Percentiles rank a stretch among this genome's conserved stretches.
phyloP scores from a whole-genome alignment of 1,139 yeast genomes.

The Nakaseomyces delphensis region DNA sequence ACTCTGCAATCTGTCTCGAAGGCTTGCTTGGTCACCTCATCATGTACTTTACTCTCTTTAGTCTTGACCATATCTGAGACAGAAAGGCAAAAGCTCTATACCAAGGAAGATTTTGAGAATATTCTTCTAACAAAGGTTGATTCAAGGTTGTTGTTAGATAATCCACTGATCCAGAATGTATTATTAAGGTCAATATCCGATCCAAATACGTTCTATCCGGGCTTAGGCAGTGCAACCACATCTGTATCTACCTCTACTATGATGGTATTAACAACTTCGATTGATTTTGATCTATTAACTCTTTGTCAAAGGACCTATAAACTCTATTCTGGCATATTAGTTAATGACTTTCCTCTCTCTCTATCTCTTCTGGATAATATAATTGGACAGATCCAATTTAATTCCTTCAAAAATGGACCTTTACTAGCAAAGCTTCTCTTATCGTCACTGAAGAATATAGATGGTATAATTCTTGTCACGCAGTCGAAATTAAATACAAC shows the following conservation, averaged over 20 bases:
- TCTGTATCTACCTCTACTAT: slow-evolving; percentile 34
- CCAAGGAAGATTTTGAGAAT: slow-evolving; percentile 29
- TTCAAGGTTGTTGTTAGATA: slow-evolving; percentile 36
- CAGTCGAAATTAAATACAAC: slow-evolving; percentile 13
- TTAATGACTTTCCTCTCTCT: slow-evolving; percentile 36
- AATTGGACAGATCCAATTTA: slow-evolving; percentile 34
- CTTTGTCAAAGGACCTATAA: slow-evolving; percentile 46
- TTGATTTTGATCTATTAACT: slow-evolving; percentile 49
- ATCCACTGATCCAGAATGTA: slow-evolving; percentile 32
- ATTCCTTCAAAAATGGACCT: slow-evolving; percentile 36
- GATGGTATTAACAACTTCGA: slow-evolving; percentile 39
- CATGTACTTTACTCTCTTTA: slow-evolving; percentile 28
- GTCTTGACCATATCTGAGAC: slow-evolving; percentile 25
- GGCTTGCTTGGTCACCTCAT: slow-evolving; percentile 30
- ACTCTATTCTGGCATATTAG: slow-evolving; percentile 33
- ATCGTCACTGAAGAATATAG: slow-evolving; percentile 38
- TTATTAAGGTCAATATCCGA: slow-evolving; percentile 35
- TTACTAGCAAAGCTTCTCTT: slow-evolving; percentile 37
- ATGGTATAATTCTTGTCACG: slow-evolving; percentile 35
- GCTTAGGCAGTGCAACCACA: slow-evolving; percentile 24
- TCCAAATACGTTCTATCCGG: slow-evolving; percentile 29
- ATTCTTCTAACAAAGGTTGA: slow-evolving; percentile 39
- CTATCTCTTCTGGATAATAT: slow-evolving; percentile 39
- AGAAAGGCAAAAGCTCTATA: slow-evolving; percentile 24
- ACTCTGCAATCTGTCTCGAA: slow-evolving; percentile 25